Conservation (phyloP, 1,284 basidiomycete genomes). For the Kwoniella shivajii region DNA sequence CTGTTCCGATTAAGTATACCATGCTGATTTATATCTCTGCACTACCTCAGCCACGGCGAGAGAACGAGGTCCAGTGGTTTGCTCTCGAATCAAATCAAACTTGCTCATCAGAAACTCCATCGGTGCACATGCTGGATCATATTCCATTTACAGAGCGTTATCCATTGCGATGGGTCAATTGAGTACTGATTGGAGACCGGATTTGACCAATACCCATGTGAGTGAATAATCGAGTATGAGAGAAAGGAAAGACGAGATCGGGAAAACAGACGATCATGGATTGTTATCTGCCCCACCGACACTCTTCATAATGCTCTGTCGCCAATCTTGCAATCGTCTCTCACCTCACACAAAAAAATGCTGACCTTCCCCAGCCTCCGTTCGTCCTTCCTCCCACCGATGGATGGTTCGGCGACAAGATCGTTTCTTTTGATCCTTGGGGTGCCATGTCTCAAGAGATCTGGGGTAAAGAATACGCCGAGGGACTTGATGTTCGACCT, state of each 20-base stretch:
- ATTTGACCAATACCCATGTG: conserved; percentile 78
- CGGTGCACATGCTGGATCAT: conserved; percentile 90
- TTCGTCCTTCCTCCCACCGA: conserved; percentile 79
- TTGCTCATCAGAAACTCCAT: conserved; percentile 91
- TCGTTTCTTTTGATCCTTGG: conserved; percentile 93
- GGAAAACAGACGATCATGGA: too few species aligned
- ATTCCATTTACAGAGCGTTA: conserved; percentile 91
- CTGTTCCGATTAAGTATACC: neutral
- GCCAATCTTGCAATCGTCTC: too few species aligned
- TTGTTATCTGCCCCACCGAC: too few species aligned
- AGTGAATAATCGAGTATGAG: too few species aligned
- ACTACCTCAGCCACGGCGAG: conserved; percentile 29
- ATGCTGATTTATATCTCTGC: neutral
- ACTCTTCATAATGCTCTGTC: neutral
- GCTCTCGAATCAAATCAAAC: conserved; percentile 77
- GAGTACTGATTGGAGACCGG: conserved; percentile 79
- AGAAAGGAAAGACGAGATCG: too few species aligned
- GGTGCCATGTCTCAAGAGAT: conserved; percentile 85
- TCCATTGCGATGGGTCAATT: conserved; percentile 89
- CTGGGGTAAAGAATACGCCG: conserved; percentile 69
- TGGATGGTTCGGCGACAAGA: conserved; percentile 81
- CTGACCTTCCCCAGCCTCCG: conserved; percentile 61
- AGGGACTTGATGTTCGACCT: conserved; percentile 77
- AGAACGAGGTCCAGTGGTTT: conserved; percentile 81
- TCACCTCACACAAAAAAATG: neutral